Evolutionary conservation across 805 yeast genomes (phyloP).

Genomic region (Cyberlindnera veronae): DNA sequence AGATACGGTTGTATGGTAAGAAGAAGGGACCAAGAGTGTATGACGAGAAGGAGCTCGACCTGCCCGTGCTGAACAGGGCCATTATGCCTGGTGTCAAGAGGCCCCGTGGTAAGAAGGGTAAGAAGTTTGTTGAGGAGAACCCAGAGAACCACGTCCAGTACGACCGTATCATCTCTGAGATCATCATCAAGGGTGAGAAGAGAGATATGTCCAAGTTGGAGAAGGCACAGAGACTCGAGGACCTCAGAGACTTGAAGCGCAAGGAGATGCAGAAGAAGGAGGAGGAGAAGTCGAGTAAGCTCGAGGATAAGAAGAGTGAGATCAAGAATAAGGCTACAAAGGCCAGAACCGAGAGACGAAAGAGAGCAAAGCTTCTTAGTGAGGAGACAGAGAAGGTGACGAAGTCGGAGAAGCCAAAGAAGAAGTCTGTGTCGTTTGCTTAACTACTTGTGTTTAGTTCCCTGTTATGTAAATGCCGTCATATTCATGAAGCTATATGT

Average conservation of each 20-base stretch:
- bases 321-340: constrained; percentile 66
- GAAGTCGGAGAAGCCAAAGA: constrained; percentile 25
- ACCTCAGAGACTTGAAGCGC: constrained; percentile 80
- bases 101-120: constrained; percentile 81
- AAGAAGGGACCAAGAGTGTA: constrained; percentile 45
- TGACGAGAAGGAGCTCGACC: constrained; percentile 72
- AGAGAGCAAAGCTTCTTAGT: constrained; percentile 34
- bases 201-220: constrained; percentile 86
- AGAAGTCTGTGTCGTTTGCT: constrained; percentile 49
- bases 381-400: constrained; percentile 22
- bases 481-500: too few species aligned
- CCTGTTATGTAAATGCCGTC: too few species aligned
- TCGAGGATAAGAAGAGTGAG: constrained; percentile 76
- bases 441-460: too few species aligned
- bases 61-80: constrained; percentile 80
- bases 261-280: constrained; percentile 87
- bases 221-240: constrained; percentile 84
- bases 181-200: constrained; percentile 77
- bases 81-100: constrained; percentile 81
- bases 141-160: constrained; percentile 49
- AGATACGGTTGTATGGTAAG: constrained; percentile 62
- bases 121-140: constrained; percentile 69
- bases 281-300: constrained; percentile 57
- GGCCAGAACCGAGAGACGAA: constrained; percentile 70
- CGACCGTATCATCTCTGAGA: constrained; percentile 70